Evolutionary conservation across 1,139 yeast genomes (phyloP).

Genomic region (Candida sp.): DNA sequence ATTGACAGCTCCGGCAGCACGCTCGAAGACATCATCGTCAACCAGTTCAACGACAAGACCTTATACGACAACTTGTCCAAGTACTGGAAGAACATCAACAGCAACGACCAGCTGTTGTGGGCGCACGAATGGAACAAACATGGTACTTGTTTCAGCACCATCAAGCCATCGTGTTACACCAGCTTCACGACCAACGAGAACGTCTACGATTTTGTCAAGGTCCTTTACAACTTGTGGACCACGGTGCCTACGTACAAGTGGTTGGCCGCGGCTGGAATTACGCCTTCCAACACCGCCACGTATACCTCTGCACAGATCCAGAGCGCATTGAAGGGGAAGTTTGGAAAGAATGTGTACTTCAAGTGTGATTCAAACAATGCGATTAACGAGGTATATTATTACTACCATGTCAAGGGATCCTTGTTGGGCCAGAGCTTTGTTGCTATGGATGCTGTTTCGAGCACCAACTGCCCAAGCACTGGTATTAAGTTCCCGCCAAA

Average conservation of each 20-base stretch:
- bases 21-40: conserved; percentile 55
- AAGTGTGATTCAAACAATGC: conserved; percentile 66
- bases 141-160: conserved; percentile 88
- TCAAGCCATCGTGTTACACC: conserved; percentile 70
- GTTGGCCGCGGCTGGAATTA: conserved; percentile 66
- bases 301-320: conserved; percentile 69
- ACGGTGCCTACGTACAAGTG: conserved; percentile 73
- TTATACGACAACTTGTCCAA: conserved; percentile 60
- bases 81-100: conserved; percentile 80
- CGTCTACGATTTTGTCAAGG: conserved; percentile 77
- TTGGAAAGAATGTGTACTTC: conserved; percentile 66
- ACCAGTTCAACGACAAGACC: conserved; percentile 49
- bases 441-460: conserved; percentile 60
- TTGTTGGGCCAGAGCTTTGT: conserved; percentile 64
- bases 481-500: conserved; percentile 84
- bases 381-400: conserved; percentile 89
- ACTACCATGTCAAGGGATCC: conserved; percentile 78
- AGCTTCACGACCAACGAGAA: conserved; percentile 43
- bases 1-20: conserved; percentile 33
- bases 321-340: conserved; percentile 60
- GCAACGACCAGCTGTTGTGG: conserved; percentile 79
- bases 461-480: conserved; percentile 61
- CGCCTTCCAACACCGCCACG: conserved; percentile 61
- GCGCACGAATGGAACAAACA: conserved; percentile 93
- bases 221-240: conserved; percentile 65